Evolutionary conservation across 2,329 filamentous ascomycete genomes (phyloP), one percentile per base, ranked within the genome.

Genomic region (Aspergillus uvarum): DNA sequence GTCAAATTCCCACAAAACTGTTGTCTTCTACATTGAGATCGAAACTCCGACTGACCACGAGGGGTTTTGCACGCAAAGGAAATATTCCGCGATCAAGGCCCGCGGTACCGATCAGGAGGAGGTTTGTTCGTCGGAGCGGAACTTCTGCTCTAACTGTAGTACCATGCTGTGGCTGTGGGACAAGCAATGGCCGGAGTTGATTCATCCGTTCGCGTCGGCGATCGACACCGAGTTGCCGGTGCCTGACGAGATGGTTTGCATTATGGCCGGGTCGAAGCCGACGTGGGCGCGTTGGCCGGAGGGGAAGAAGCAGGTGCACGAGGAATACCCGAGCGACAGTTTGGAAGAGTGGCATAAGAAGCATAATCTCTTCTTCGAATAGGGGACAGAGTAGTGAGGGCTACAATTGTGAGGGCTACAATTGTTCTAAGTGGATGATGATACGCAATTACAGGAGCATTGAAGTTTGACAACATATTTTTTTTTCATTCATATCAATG

Each of bases 111-210:
- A 74, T 0, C 67, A 74, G 1, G 74, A 79, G 54, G 54, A 74
- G 56, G 65, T 65, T 51, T 80, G 75, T 62, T 74, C 71, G 0
- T 80, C 78, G 0, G 77, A 82, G 67, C 73, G 80, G 11, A 80
- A 72, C 63, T 82, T 82, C 62, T 82, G 79, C 65, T 76, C 74
- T 2, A 77, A 79, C 53, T 82, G 80, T 67, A 76, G 78, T 52
- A 73, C 74, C 5, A 80, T 81, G 78, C 68, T 81, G 5, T 81
- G 79, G 80, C 63, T 81, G 4, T 81, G 77, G 76, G 79, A 81
- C 64, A 68, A 74, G 21, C 71, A 76, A 16, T 82, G 78, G 78
- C 79, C 79, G 0, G 78, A 82, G 61, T 57, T 82, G 55, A 79
- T 81, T 54, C 80, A 82, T 66, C 80, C 79, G 1, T 82, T 82